Evolutionary conservation across 1,139 yeast species (phyloP), one percentile per base, ranked within the genome.

Genomic region (Komagataea norvegica): DNA sequence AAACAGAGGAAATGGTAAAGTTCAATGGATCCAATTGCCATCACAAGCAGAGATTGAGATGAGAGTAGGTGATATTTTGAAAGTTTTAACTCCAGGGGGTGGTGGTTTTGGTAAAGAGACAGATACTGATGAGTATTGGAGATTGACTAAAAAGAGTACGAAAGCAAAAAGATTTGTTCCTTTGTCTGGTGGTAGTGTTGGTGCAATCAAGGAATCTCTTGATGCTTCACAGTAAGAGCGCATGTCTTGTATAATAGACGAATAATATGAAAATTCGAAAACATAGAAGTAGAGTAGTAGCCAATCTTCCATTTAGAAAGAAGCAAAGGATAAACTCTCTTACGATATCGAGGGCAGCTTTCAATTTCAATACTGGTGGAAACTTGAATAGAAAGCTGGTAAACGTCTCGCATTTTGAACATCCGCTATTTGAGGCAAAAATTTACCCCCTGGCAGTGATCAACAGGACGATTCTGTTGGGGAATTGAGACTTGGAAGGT

Each of bases 41-140:
- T 49, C 59, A 1, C 37, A 44, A 27, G 57, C 58, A 6, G 59
- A 54, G 36, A 60, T 62, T 15, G 45, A 51, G 24, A 52, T 57
- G 43, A 45, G 52, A 46, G 56, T 54, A 36, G 76, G 76, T 19
- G 77, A 72, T 45, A 56, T 70, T 25, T 47, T 72, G 26, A 56
- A 66, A 27, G 63, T 70, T 14, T 41, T 57, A 45, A 70, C 76
- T 1, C 76, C 77, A 2, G 77, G 77, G 35, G 77, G 75, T 29
- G 77, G 77, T 33, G 77, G 75, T 1, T 71, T 62, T 51, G 77
- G 75, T 37, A 41, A 29, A 26, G 45, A 23, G 6, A 43, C 42
- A 6, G 54, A 51, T 29, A 29, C 41, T 17, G 55, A 50, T 33
- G 59, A 54, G 42, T 48, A 36, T 39, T 55, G 58, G 59, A 44